These are phyloP conservation scores for Botrytis pseudocinerea DNA, from an alignment of 2,329 filamentous ascomycete species.

Conservation along the genomic window DNA sequence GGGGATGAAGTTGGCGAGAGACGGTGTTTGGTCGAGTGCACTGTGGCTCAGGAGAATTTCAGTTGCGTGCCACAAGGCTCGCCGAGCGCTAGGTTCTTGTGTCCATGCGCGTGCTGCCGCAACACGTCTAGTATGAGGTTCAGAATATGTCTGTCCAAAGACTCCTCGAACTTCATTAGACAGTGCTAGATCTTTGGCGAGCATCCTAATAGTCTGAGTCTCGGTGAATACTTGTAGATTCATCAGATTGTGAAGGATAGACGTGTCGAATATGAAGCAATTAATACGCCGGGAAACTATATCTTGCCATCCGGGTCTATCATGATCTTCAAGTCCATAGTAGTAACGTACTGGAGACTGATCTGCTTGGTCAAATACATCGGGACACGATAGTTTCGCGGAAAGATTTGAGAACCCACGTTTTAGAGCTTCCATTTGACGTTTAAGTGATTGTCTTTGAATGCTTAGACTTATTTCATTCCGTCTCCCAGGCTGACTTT, in stretches of 20 bases:
- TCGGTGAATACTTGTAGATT: slow-evolving; percentile 44
- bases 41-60: slow-evolving; percentile 38
- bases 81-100: slow-evolving; percentile 37
- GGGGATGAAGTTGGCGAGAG: slow-evolving; percentile 24
- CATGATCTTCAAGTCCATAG: slow-evolving; percentile 33
- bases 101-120: slow-evolving; percentile 40
- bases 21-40: slow-evolving; percentile 10
- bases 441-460: slow-evolving; percentile 29
- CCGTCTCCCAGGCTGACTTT: background rate
- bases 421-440: slow-evolving; percentile 31
- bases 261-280: slow-evolving; percentile 40
- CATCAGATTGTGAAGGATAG: slow-evolving; percentile 44
- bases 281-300: slow-evolving; percentile 36
- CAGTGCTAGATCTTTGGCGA: slow-evolving; percentile 33
- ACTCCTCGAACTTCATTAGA: slow-evolving; percentile 1
- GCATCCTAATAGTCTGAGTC: slow-evolving; percentile 38
- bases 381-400: slow-evolving; percentile 17
- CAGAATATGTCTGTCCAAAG: background rate
- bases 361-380: slow-evolving; percentile 26
- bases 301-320: slow-evolving; percentile 27
- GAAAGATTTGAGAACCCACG: slow-evolving; percentile 27
- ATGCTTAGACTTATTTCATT: slow-evolving; percentile 24
- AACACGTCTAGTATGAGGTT: slow-evolving; percentile 31
- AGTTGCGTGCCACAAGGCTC: slow-evolving; percentile 42
- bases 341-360: slow-evolving; percentile 31